A percentile compares a stretch with the other conserved stretches of the same genome.
phyloP scores from a whole-genome alignment of 139 green algal species.

The Desmodesmus armatus region DNA sequence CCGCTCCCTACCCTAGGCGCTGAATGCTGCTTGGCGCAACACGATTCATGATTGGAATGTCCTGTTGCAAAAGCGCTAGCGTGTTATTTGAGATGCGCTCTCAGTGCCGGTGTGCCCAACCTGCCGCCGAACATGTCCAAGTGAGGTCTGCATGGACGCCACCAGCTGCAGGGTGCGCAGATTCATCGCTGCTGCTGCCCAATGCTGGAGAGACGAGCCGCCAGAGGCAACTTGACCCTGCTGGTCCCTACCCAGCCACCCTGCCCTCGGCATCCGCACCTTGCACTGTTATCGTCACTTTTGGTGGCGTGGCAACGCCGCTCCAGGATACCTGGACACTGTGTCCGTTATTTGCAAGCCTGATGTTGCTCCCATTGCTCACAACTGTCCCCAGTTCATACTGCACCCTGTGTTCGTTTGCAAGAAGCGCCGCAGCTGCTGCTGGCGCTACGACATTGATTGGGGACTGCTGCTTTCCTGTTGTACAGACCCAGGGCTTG shows the following conservation, averaged over 20 bases:
- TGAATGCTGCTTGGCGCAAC: too few species aligned
- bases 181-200: not conserved
- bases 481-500: not conserved
- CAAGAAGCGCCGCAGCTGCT: not conserved
- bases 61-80: not conserved
- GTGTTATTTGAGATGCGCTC: not conserved
- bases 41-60: too few species aligned
- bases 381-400: not conserved
- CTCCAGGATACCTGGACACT: conserved; percentile 6
- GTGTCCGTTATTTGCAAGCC: conserved; percentile 9
- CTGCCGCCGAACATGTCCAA: not conserved
- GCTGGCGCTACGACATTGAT: not conserved
- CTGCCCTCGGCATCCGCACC: not conserved
- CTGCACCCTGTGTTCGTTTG: not conserved
- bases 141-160: too few species aligned
- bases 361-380: conserved; percentile 15
- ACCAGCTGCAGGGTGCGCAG: not conserved
- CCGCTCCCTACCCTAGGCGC: not conserved
- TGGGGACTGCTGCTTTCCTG: conserved; percentile 28
- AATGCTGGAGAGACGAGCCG: too few species aligned
- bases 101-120: too few species aligned
- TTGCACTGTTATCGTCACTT: conserved; percentile 1
- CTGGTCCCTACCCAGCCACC: not conserved
- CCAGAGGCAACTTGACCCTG: not conserved
- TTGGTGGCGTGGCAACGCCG: not conserved